Base-by-base conservation (phyloP, 306 rosid species). In the Prunus padus region DNA sequence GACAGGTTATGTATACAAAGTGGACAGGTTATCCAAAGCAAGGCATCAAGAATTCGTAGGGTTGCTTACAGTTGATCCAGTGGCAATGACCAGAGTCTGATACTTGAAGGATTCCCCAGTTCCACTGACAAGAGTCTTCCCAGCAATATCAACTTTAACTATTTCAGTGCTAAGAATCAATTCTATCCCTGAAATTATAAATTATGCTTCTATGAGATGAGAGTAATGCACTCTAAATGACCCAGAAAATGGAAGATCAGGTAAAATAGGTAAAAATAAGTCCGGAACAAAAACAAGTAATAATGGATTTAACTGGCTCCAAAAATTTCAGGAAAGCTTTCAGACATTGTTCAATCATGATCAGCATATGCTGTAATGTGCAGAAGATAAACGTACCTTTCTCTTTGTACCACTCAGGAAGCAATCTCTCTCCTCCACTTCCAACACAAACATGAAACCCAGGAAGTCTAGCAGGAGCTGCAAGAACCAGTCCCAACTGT, bases 391-490 rank as follows among this genome's bases (percentile, higher is more conserved):
- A 33, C 76, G 73, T 64, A 95, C 99, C 99, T 78, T 92, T 89
- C 89, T 87, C 96, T 23, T 66, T 76, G 91, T 95, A 95, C 97
- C 97, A 92, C 59, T 85, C 98, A 57, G 92, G 92, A 79, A 88
- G 87, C 76, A 92, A 87, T 84, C 88, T 89, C 82, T 95, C 98
- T 76, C 99, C 97, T 37, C 99, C 97, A 77, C 93, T 89, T 81
- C 98, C 99, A 80, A 95, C 99, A 82, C 96, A 89, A 71, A 79
- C 86, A 55, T 95, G 89, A 85, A 95, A 92, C 52, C 97, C 97
- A 44, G 99, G 99, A 80, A 95, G 99, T 87, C 99, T 90, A 73
- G 97, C 97, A 84, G 99, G 98, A 73, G 97, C 99, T 95, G 93
- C 87, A 83, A 82, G 74, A 75, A 72, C 50, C 70, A 82, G 71